Percentiles rank a stretch among this genome's conserved stretches.
Evolutionary conservation across 1,139 yeast genomes (phyloP).

Genomic region (Kodamaea suecica): DNA sequence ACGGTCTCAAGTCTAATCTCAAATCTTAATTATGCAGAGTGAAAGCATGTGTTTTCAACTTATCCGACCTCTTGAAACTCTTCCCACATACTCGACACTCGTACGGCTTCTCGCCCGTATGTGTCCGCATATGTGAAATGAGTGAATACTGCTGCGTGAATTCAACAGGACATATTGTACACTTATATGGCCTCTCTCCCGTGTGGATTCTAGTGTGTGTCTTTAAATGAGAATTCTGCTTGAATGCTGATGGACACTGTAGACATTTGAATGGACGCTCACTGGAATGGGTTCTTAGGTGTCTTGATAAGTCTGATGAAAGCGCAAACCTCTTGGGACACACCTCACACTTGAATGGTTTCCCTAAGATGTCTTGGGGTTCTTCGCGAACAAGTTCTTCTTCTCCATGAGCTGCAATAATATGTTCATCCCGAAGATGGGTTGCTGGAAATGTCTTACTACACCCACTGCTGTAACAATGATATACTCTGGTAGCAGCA

Average conservation of each 20-base stretch:
- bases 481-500: conserved; percentile 11
- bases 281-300: conserved; percentile 24
- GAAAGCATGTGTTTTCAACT: conserved; percentile 9
- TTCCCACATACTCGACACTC: conserved; percentile 48
- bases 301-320: conserved; percentile 22
- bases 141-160: conserved; percentile 69
- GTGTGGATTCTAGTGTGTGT: conserved; percentile 90
- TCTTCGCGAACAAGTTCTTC: conserved; percentile 5
- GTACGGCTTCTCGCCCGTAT: conserved; percentile 77
- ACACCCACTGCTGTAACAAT: conserved; percentile 12
- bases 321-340: conserved; percentile 21
- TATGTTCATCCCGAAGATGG: conserved; percentile 10
- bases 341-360: conserved; percentile 3
- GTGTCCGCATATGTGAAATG: conserved; percentile 74
- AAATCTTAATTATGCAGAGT: conserved; percentile 6
- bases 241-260: conserved; percentile 41
- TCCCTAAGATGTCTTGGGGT: conserved; percentile 9
- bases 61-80: conserved; percentile 59
- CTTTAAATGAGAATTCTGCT: conserved; percentile 81
- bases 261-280: conserved; percentile 24
- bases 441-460: conserved; percentile 10
- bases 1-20: too few relatives aligned
- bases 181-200: conserved; percentile 69
- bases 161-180: conserved; percentile 61
- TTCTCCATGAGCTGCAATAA: conserved; percentile 8